A percentile compares a stretch with the other conserved stretches of the same genome.
Conservation (phyloP, 352 stramenopile genomes). For the Pythium brachiatum region DNA sequence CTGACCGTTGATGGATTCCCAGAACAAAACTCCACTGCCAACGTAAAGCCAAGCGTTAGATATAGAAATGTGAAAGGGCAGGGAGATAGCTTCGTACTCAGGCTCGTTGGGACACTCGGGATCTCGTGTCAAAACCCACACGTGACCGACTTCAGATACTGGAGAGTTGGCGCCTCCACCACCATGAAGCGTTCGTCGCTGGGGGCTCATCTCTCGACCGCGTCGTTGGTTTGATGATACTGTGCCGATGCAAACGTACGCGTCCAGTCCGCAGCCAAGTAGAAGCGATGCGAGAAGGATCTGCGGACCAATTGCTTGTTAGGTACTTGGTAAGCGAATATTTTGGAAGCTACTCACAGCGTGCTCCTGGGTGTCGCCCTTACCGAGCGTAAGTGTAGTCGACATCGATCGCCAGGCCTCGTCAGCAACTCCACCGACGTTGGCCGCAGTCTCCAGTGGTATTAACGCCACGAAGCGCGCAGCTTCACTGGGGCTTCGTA, state of each 20-base stretch:
- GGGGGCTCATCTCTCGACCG: background rate
- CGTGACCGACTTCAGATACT: constrained; percentile 49
- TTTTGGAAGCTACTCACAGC: constrained; percentile 34
- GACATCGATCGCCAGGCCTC: constrained; percentile 79
- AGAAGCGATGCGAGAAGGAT: constrained; percentile 84
- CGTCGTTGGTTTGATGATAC: constrained; percentile 33
- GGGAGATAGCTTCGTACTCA: constrained; percentile 7
- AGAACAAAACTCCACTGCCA: constrained; percentile 46
- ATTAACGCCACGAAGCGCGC: constrained; percentile 84
- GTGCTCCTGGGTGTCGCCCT: constrained; percentile 83
- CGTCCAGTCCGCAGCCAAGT: constrained; percentile 85
- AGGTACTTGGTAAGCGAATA: background rate
- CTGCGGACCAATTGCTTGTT: constrained; percentile 23
- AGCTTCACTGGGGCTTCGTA: constrained; percentile 77
- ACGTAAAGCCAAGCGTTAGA: background rate
- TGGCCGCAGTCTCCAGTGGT: constrained; percentile 50
- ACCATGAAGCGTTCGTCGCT: background rate
- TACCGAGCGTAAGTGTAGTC: constrained; percentile 66
- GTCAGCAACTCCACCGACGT: constrained; percentile 52
- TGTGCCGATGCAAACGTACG: constrained; percentile 85
- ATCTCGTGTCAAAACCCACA: constrained; percentile 75
- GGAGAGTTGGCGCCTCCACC: background rate
- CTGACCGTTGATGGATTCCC: constrained; percentile 73
- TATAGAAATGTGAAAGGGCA: background rate
- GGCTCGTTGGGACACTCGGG: constrained; percentile 15